Conservation (phyloP, 805 yeast genomes). For the Candida endomychidarum region DNA sequence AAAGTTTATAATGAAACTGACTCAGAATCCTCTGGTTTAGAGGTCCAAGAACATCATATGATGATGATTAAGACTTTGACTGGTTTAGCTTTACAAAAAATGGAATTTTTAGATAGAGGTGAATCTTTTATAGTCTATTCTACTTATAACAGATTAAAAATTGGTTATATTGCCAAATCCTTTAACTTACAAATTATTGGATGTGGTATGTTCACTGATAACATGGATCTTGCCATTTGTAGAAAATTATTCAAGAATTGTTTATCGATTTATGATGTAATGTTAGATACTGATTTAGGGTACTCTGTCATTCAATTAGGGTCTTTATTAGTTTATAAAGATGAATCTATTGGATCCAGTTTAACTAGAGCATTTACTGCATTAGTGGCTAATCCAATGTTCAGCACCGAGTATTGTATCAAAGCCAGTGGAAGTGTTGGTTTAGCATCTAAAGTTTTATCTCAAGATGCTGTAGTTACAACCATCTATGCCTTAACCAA, state of each 20-base stretch:
- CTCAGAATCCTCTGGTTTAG: conserved; percentile 16
- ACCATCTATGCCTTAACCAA: conserved; percentile 83
- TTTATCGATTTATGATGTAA: conserved; percentile 51
- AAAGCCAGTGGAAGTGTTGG: conserved; percentile 61
- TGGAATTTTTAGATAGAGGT: conserved; percentile 55
- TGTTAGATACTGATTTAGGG: conserved; percentile 53
- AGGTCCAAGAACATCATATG: conserved; percentile 25
- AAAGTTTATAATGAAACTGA: conserved; percentile 24
- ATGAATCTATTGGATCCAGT: conserved; percentile 35
- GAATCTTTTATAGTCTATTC: conserved; percentile 55
- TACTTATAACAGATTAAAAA: conserved; percentile 44
- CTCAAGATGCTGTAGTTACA: conserved; percentile 82
- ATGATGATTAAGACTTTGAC: conserved; percentile 29
- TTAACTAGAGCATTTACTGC: conserved; percentile 49
- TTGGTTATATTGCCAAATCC: conserved; percentile 56
- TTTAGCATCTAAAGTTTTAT: conserved; percentile 60
- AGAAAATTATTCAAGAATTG: conserved; percentile 49
- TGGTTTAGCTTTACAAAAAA: conserved; percentile 35
- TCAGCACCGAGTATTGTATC: conserved; percentile 47
- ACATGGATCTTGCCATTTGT: conserved; percentile 44
- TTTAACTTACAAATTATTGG: conserved; percentile 60
- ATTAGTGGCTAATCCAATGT: conserved; percentile 54
- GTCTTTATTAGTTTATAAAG: conserved; percentile 49
- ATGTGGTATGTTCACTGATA: conserved; percentile 50
- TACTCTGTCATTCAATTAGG: conserved; percentile 55